These are phyloP conservation scores for Talaromyces ruber DNA, from an alignment of 495 filamentous ascomycete species.

Conservation along the genomic window DNA sequence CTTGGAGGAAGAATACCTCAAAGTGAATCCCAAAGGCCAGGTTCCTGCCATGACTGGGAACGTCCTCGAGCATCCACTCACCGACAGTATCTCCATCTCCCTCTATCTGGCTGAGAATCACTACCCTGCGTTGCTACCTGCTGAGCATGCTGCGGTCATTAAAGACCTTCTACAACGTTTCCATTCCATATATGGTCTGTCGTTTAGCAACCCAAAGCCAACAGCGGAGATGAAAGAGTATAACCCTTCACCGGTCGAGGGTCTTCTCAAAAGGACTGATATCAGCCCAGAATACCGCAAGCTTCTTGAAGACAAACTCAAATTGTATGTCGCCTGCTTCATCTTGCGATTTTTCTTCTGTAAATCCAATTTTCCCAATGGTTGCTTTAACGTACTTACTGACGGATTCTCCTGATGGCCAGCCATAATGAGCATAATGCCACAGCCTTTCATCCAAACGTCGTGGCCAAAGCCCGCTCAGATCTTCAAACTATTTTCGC, in stretches of 20 bases:
- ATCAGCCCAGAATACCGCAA: conserved; percentile 2
- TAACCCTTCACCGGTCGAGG: neutral
- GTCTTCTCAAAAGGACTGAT: conserved; percentile 4
- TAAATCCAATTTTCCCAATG: neutral
- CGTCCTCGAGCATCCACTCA: conserved; percentile 1
- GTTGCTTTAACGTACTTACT: neutral
- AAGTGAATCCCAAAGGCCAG: conserved; percentile 2
- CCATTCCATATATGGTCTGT: neutral
- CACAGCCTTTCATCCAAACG: neutral
- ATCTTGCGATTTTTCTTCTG: neutral
- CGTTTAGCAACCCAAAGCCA: conserved; percentile 1
- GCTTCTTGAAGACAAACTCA: neutral
- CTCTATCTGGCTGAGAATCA: conserved; percentile 3
- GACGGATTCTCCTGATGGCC: neutral
- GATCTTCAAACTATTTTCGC: conserved; percentile 1
- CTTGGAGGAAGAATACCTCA: neutral
- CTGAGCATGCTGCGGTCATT: neutral
- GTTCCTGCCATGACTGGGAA: conserved; percentile 4
- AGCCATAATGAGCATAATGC: neutral
- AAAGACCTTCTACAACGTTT: neutral
- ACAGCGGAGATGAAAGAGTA: neutral
- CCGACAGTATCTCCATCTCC: conserved; percentile 3
- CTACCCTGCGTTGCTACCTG: neutral
- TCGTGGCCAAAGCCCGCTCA: conserved; percentile 1
- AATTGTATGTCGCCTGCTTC: neutral